Evolutionary conservation across 116 monocot genomes (phyloP), one percentile per base, ranked within the genome.

Genomic region (Trichopus zeylanicus): DNA sequence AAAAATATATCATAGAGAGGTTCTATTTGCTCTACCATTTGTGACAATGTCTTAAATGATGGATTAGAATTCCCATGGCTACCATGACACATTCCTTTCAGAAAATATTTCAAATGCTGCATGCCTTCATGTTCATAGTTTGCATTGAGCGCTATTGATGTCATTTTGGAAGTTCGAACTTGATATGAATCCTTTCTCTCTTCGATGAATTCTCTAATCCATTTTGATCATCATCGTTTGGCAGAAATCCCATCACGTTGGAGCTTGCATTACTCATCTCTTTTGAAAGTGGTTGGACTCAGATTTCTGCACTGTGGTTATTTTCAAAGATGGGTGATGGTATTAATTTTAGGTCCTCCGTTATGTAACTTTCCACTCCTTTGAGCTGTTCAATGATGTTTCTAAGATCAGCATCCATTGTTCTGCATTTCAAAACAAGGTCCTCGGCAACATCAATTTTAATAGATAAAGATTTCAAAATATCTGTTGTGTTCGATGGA

Each of bases 1-100:
- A 81, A 62, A n/a, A 89, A 89, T 12, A 84, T 66, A 26, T 89
- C 89, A 53, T 89, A 89, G 3, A 81, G 38, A 21, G 89, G 89
- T 27, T 78, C 89, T 20, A 81, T 59, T 9, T 67, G 34, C 26
- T 78, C 75, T 23, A 72, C 49, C 20, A 70, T 29, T 59, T 46
- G 63, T n/a, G 59, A 10, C 7, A 66, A 33, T 46, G 65, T 39
- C 19, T 29, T 55, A 31, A 60, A 60, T 9, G 73, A 70, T 28
- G 59, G 53, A 38, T 29, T 26, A 26, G 59, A 37, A 19, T 73
- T 22, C 42, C 27, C 57, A 26, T 46, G 54, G 15, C 7, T 48
- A 47, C n/a, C n/a, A 16, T 81, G 71, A 48, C 73, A 53, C 63
- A 64, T 73, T 33, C 77, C 81, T 67, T 53, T 67, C 27, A 81